A percentile compares a stretch with the other conserved stretches of the same genome.
These are phyloP conservation scores for Pseudozyma sp. DNA, from an alignment of 1,284 basidiomycete genomes.

Conservation along the genomic window DNA sequence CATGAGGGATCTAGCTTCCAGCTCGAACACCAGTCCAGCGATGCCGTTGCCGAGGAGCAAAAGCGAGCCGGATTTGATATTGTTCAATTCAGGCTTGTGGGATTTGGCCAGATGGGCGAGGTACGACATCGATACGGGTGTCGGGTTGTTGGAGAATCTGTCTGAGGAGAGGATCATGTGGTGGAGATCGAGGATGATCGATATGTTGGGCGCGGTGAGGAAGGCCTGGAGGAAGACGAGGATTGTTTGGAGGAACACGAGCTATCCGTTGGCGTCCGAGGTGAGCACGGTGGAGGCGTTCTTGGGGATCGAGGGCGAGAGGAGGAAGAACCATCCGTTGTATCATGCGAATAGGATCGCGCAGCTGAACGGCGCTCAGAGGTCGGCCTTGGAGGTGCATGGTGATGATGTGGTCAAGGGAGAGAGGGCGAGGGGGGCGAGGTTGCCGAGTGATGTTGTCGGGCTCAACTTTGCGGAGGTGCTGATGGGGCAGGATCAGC, in stretches of 20 bases:
- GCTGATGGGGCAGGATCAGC: conserved; percentile 55
- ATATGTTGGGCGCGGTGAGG: conserved; percentile 55
- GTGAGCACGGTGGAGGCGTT: conserved; percentile 57
- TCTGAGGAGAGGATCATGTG: conserved; percentile 65
- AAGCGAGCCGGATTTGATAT: conserved; percentile 67
- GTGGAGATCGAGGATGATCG: conserved; percentile 66
- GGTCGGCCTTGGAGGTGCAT: conserved; percentile 41
- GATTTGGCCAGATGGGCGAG: conserved; percentile 69
- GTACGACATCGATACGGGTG: conserved; percentile 62
- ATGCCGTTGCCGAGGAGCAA: conserved; percentile 52
- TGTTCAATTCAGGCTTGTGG: conserved; percentile 68
- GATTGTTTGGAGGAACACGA: conserved; percentile 59
- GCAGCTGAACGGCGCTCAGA: conserved; percentile 59
- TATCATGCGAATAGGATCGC: conserved; percentile 59
- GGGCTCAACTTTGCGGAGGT: conserved; percentile 45
- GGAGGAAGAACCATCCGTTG: conserved; percentile 57
- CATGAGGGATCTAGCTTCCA: conserved; percentile 40
- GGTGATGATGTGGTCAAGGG: conserved; percentile 60
- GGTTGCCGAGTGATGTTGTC: conserved; percentile 39
- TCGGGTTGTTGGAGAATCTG: conserved; percentile 60
- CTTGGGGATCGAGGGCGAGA: conserved; percentile 40
- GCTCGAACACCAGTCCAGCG: conserved; percentile 22
- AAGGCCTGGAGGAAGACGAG: conserved; percentile 28
- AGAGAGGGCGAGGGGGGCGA: conserved; percentile 28
- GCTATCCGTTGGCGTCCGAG: conserved; percentile 43